Conservation (phyloP, 495 filamentous ascomycete genomes). For the Xeromyces bisporus region DNA sequence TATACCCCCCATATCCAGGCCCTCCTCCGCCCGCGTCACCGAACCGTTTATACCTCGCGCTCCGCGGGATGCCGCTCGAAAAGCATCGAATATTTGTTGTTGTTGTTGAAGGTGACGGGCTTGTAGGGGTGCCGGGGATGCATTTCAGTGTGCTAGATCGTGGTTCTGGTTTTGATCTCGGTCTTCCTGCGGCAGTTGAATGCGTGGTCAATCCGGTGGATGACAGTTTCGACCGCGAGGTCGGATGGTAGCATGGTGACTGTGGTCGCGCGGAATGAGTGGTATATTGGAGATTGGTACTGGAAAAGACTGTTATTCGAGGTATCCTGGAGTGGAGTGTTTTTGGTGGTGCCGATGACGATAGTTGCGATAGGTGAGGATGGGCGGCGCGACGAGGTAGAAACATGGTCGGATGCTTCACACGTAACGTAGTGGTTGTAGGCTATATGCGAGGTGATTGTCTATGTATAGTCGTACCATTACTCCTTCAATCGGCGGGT, state of each 20-base stretch:
- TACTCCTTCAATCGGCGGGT: too few species aligned
- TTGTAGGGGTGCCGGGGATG: conserved; percentile 1
- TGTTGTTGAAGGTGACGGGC: not conserved
- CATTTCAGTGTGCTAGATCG: conserved; percentile 1
- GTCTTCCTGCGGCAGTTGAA: not conserved
- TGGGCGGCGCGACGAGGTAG: too few species aligned
- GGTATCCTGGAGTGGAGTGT: too few species aligned
- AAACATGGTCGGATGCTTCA: too few species aligned
- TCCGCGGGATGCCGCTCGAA: conserved; percentile 4
- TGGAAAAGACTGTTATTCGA: too few species aligned
- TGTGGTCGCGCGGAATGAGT: too few species aligned
- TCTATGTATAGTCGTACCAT: too few species aligned
- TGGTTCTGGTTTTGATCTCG: not conserved
- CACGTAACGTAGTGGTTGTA: too few species aligned
- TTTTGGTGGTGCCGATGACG: too few species aligned
- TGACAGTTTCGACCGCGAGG: not conserved
- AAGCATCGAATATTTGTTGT: conserved; percentile 5
- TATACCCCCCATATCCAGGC: not conserved
- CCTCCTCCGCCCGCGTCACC: conserved; percentile 3
- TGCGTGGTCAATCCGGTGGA: not conserved
- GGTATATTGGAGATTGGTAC: too few species aligned
- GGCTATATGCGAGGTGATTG: too few species aligned
- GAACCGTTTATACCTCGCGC: conserved; percentile 19
- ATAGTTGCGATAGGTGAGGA: too few species aligned
- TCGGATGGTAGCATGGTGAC: not conserved